Base-by-base conservation (phyloP, 441 rosid species). In the Theobroma grandiflorum region DNA sequence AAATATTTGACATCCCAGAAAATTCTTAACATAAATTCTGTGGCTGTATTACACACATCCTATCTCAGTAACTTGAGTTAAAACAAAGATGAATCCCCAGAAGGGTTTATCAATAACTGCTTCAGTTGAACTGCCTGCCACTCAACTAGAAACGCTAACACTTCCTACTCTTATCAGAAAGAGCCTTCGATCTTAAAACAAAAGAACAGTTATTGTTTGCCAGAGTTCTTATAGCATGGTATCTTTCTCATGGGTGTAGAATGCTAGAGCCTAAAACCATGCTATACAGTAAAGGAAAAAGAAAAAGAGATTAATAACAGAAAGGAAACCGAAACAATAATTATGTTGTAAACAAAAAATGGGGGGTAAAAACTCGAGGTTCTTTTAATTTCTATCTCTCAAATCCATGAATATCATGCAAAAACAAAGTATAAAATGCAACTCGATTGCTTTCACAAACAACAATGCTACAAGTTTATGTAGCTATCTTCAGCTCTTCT, bases 401-500 rank as follows among this genome's bases (percentile, higher is more conserved):
- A 14, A 49, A 49, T 15, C 52, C 55, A 53, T 35, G 71, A 53
- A 45, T 26, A 55, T 40, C 31, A 67, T 15, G 33, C 47, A 20
- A 66, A 14, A 42, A 35, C 62, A 64, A 35, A 33, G 72, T 3
- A 80, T 22, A 35, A 64, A 64, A 42, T 43, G 53, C 42, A 72
- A n/a, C 74, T 68, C 35, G 43, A 49, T 15, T 42, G 42, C 58
- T 63, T 42, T 22, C 73, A 42, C 26, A 59, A 61, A 42, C 47
- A 77, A 35, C 18, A 7, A 35, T 47, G 31, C 45, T 6, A 14
- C 20, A 38, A 67, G 7, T 20, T 69, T 70, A 45, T 47, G 79
- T 59, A 26, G 86, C 75, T 14, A 83, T 81, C 76, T 87, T 80
- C 77, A 82, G 65, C 66, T 82, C 55, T 15, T 84, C 59, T 37